Evolutionary conservation across 2,329 filamentous ascomycete genomes (phyloP).

Genomic region (Paracorniculantispora psalliotae): DNA sequence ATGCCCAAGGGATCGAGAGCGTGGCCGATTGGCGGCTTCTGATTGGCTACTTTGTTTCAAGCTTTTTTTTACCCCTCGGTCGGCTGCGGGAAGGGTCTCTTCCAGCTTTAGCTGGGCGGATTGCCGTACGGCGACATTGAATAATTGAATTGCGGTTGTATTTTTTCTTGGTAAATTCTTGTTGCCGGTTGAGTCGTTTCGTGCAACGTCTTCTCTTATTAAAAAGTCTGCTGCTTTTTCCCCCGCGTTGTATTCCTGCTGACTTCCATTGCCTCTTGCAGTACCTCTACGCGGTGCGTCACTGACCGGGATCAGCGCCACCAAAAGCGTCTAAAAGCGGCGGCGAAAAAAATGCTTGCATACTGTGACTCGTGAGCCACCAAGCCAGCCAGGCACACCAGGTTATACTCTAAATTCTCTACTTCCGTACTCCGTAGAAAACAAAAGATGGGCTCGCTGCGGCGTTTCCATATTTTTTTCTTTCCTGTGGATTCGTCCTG

Average conservation of each 20-base stretch:
- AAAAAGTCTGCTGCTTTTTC: no score
- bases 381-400: no score
- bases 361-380: background rate
- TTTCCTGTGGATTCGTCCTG: slow-evolving; percentile 1
- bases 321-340: slow-evolving; percentile 14
- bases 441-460: background rate
- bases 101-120: background rate
- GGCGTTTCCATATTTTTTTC: background rate
- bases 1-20: slow-evolving; percentile 11
- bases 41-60: slow-evolving; percentile 8
- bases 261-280: background rate
- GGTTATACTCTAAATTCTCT: background rate
- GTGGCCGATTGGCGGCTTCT: slow-evolving; percentile 1
- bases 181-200: no score
- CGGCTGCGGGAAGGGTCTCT: background rate
- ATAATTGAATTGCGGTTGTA: no score
- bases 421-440: background rate
- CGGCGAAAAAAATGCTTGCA: slow-evolving; percentile 4
- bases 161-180: background rate
- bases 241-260: no score
- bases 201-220: no score
- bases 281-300: no score
- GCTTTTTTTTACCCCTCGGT: background rate
- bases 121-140: no score
- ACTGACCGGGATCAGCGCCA: slow-evolving; percentile 8